Evolutionary conservation across 2,329 filamentous ascomycete genomes (phyloP).

Genomic region (Trichoderma atrobrunneum): DNA sequence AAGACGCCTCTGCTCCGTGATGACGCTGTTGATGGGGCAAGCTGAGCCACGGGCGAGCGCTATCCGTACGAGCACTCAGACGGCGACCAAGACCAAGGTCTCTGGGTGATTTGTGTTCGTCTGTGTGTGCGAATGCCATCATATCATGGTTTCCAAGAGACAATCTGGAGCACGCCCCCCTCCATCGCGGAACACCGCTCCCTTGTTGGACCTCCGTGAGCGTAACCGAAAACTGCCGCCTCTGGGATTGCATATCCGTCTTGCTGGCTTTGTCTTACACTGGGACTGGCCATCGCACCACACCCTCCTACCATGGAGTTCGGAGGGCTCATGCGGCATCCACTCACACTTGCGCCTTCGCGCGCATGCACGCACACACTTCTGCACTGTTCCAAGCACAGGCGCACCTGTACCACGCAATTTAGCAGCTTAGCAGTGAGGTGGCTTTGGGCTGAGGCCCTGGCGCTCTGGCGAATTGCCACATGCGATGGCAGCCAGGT

Average conservation of each 20-base stretch:
- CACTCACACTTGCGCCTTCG: conserved; percentile 13
- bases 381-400: conserved; percentile 7
- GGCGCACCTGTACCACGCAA: neutral
- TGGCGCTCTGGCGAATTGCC: conserved; percentile 8
- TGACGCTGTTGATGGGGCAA: conserved; percentile 4
- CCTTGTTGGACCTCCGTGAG: neutral
- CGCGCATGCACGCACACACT: conserved; percentile 16
- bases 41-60: neutral
- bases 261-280: conserved; percentile 9
- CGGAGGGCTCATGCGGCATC: conserved; percentile 11
- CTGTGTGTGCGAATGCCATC: neutral
- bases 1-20: neutral
- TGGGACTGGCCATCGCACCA: conserved; percentile 11
- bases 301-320: conserved; percentile 10
- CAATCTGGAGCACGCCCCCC: neutral
- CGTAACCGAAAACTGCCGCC: conserved; percentile 14
- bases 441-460: conserved; percentile 7
- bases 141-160: neutral
- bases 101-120: neutral
- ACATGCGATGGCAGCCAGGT: conserved; percentile 7
- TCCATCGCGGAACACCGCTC: neutral
- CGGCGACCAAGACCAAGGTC: neutral
- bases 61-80: neutral
- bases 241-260: conserved; percentile 4
- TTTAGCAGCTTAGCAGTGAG: neutral